These are phyloP conservation scores for Podila verticillata DNA, from an alignment of 192 early-diverging fungal genomes.

Conservation along the genomic window DNA sequence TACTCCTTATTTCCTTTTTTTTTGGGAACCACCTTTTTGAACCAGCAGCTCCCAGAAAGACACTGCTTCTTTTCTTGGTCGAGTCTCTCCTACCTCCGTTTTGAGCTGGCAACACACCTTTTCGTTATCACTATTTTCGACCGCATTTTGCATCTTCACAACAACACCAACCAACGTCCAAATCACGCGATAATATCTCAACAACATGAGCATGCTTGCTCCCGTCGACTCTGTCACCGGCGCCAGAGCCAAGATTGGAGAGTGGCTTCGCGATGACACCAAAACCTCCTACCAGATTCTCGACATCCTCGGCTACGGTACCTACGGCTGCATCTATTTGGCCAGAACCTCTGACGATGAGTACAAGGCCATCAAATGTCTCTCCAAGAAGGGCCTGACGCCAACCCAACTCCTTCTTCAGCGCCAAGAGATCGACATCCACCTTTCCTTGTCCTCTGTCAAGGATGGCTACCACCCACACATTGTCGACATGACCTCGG, in stretches of 20 bases:
- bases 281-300: constrained; percentile 55
- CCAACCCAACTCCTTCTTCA: constrained; percentile 59
- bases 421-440: constrained; percentile 66
- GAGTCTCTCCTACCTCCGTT: constrained; percentile 20
- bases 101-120: constrained; percentile 5
- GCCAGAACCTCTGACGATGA: constrained; percentile 52
- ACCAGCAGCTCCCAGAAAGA: constrained; percentile 25
- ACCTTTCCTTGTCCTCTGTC: constrained; percentile 57
- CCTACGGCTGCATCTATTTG: constrained; percentile 80
- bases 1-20: neutral
- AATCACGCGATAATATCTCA: neutral
- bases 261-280: constrained; percentile 21
- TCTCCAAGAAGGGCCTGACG: constrained; percentile 57
- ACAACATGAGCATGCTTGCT: constrained; percentile 24
- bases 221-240: constrained; percentile 47
- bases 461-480: constrained; percentile 70
- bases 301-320: constrained; percentile 72
- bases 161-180: constrained; percentile 1
- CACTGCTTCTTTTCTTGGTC: constrained; percentile 23
- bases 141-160: neutral
- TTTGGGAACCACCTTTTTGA: neutral
- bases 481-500: constrained; percentile 88
- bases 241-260: constrained; percentile 30
- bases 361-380: constrained; percentile 72
- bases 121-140: neutral